Evolutionary conservation across 2,329 filamentous ascomycete species (phyloP).

Genomic region (Neofusicoccum laricinum): DNA sequence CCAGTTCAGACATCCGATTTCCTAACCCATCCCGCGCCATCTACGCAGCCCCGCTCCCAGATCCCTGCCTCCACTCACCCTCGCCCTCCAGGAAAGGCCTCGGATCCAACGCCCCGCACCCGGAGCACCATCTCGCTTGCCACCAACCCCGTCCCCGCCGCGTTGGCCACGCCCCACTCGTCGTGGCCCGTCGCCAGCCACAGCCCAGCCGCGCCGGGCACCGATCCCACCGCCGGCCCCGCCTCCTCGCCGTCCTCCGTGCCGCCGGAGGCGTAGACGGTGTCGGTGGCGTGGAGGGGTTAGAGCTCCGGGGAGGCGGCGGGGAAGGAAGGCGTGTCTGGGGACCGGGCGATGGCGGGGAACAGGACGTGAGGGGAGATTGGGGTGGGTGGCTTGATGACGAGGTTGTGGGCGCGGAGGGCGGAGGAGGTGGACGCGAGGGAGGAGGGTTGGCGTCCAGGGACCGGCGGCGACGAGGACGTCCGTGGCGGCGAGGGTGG

Average conservation of each 20-base stretch:
- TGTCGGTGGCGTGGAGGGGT: neutral
- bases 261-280: neutral
- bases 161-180: slow-evolving; percentile 14
- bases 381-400: slow-evolving; percentile 22
- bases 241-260: slow-evolving; percentile 9
- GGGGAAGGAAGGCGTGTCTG: too few relatives aligned
- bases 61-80: neutral
- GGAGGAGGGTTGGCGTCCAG: slow-evolving; percentile 10
- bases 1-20: too few relatives aligned
- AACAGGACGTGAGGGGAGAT: slow-evolving; percentile 12
- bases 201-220: neutral
- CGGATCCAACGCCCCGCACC: neutral
- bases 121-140: slow-evolving; percentile 13
- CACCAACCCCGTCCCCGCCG: slow-evolving; percentile 11
- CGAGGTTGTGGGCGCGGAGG: slow-evolving; percentile 13
- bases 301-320: neutral
- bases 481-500: neutral
- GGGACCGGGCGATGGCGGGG: neutral
- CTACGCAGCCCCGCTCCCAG: too few relatives aligned
- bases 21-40: too few relatives aligned
- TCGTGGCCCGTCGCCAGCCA: slow-evolving; percentile 14
- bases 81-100: neutral
- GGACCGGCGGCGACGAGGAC: slow-evolving; percentile 8
- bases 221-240: neutral
- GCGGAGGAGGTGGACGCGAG: neutral